Conservation (phyloP, 2,329 filamentous ascomycete genomes). For the Aureobasidium subglaciale region DNA sequence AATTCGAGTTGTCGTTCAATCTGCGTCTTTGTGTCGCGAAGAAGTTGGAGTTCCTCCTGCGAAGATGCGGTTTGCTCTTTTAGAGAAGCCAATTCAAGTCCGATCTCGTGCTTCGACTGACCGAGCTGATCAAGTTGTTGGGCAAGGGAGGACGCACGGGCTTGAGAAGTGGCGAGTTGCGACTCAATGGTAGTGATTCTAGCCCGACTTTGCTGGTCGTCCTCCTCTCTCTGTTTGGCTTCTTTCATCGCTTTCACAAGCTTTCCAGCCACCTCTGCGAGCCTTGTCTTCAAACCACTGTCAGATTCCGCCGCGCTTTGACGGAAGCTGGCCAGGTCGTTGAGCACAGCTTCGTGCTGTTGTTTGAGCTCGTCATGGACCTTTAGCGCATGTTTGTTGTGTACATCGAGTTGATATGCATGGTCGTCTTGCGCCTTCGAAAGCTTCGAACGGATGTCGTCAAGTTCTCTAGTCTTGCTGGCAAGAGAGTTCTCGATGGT, state of each 20-base stretch:
- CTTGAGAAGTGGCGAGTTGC: not conserved
- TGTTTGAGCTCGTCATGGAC: conserved; percentile 6
- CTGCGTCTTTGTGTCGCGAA: conserved; percentile 3
- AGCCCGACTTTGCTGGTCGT: not conserved
- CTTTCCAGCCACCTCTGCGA: conserved; percentile 23
- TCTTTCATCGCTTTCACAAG: conserved; percentile 18
- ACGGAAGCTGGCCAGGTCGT: not conserved
- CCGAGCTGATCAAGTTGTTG: conserved; percentile 10
- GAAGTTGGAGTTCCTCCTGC: not conserved
- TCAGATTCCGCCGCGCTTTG: conserved; percentile 15
- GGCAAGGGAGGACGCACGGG: not conserved
- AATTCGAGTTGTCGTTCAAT: not conserved
- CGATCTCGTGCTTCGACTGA: conserved; percentile 13
- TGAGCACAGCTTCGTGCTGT: conserved; percentile 13
- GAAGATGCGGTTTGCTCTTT: not conserved
- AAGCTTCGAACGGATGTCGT: not conserved
- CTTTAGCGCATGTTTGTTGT: not conserved
- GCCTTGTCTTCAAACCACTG: conserved; percentile 19
- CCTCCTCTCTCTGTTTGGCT: conserved; percentile 1
- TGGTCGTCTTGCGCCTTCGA: conserved; percentile 9
- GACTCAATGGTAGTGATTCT: conserved; percentile 1
- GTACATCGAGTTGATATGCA: conserved; percentile 5
- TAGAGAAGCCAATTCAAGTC: not conserved
- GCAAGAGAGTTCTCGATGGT: not conserved
- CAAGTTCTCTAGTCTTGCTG: conserved; percentile 7